These are phyloP conservation scores for Ophiostoma angusticollis DNA, from an alignment of 2,329 filamentous ascomycete genomes.

Conservation along the genomic window DNA sequence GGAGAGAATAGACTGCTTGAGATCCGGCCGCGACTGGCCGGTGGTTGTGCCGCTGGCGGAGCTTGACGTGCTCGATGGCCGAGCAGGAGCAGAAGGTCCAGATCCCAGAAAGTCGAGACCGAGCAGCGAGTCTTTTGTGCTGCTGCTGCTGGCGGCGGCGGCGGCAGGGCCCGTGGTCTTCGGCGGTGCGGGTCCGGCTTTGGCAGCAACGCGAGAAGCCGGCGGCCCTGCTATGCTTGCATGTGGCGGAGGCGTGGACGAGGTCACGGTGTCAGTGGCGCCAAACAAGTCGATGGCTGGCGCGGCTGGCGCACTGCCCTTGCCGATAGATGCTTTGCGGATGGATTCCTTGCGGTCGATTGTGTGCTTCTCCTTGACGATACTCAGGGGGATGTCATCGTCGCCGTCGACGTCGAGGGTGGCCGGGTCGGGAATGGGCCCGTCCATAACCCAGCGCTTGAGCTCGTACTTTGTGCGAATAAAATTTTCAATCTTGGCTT, in stretches of 20 bases:
- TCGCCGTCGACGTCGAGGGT: constrained; percentile 74
- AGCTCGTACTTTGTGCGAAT: constrained; percentile 98
- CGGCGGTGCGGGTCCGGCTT: constrained; percentile 53
- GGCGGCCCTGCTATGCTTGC: constrained; percentile 62
- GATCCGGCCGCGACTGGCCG: constrained; percentile 67
- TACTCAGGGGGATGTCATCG: constrained; percentile 58
- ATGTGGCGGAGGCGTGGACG: constrained; percentile 39
- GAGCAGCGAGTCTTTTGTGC: constrained; percentile 75
- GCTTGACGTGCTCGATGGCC: constrained; percentile 70
- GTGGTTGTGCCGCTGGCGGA: constrained; percentile 35
- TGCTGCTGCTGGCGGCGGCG: constrained; percentile 18
- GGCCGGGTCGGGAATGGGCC: constrained; percentile 82
- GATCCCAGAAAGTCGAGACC: constrained; percentile 87
- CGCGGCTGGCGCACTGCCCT: constrained; percentile 23
- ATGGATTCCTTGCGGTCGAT: constrained; percentile 46
- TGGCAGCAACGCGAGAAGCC: constrained; percentile 42
- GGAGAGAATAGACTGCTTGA: constrained; percentile 95
- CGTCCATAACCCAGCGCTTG: constrained; percentile 99
- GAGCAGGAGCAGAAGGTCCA: constrained; percentile 53
- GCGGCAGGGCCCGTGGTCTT: constrained; percentile 33
- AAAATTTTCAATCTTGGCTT: constrained; percentile 98
- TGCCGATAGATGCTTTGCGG: constrained; percentile 45
- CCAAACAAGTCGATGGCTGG: constrained; percentile 59
- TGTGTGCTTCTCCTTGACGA: constrained; percentile 54
- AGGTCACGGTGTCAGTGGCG: constrained; percentile 34